phyloP scores from a whole-genome alignment of 2,329 filamentous ascomycete genomes.

The Curvularia sp. region DNA sequence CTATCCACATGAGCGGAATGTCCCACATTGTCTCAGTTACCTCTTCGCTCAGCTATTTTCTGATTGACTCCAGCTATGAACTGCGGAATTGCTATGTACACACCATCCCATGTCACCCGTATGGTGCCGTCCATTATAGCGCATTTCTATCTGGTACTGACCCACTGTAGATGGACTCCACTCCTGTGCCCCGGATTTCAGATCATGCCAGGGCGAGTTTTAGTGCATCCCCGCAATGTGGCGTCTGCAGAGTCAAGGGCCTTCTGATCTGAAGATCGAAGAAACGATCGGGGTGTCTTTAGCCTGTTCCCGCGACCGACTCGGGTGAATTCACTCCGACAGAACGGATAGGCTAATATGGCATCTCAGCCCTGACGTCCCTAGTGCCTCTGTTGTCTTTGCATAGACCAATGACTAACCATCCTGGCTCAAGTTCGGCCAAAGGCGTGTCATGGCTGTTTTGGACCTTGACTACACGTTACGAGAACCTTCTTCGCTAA shows the following conservation, averaged over 20 bases:
- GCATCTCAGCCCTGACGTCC: conserved; percentile 4
- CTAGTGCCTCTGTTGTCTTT: conserved; percentile 6
- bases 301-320: conserved; percentile 9
- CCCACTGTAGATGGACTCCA: conserved; percentile 7
- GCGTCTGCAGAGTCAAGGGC: conserved; percentile 13
- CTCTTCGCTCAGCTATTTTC: neutral
- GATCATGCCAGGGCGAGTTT: conserved; percentile 7
- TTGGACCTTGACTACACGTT: conserved; percentile 1
- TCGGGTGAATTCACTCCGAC: conserved; percentile 11
- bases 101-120: conserved; percentile 1
- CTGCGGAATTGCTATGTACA: neutral
- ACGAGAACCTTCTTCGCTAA: neutral
- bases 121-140: conserved; percentile 7
- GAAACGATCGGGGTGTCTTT: conserved; percentile 4
- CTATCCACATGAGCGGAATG: neutral
- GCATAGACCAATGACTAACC: conserved; percentile 11
- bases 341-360: conserved; percentile 13
- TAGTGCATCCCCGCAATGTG: conserved; percentile 11
- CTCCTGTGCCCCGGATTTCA: conserved; percentile 2
- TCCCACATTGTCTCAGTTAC: neutral
- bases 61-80: conserved; percentile 6
- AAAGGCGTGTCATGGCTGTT: conserved; percentile 5
- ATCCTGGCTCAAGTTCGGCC: conserved; percentile 7
- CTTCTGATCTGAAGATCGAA: conserved; percentile 6
- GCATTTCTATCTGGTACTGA: conserved; percentile 13